phyloP scores from a whole-genome alignment of 1,284 basidiomycete genomes.

The Tilletia horrida region DNA sequence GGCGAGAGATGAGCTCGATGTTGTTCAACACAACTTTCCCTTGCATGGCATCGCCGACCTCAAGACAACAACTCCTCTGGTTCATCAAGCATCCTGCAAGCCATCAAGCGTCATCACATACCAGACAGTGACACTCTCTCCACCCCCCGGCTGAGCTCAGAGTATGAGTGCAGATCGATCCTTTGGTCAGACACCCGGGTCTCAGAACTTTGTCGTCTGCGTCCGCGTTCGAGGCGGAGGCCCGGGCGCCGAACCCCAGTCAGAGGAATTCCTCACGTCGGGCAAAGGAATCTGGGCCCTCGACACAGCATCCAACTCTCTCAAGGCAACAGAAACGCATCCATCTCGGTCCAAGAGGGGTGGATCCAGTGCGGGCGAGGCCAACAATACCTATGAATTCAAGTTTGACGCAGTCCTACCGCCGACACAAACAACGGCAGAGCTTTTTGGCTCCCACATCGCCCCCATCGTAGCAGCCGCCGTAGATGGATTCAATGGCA shows the following conservation, averaged over 20 bases:
- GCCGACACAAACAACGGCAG: conserved; percentile 30
- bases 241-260: background rate
- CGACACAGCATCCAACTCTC: conserved; percentile 32
- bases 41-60: too few relatives aligned
- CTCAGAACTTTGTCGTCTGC: conserved; percentile 52
- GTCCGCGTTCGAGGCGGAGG: conserved; percentile 42
- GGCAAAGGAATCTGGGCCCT: conserved; percentile 36
- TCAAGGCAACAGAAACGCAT: conserved; percentile 48
- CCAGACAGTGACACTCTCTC: too few relatives aligned
- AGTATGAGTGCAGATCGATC: conserved; percentile 10
- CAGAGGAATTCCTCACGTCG: background rate
- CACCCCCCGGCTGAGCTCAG: too few relatives aligned
- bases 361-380: conserved; percentile 27
- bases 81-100: too few relatives aligned
- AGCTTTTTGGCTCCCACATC: conserved; percentile 58
- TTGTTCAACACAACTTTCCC: too few relatives aligned
- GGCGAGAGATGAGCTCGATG: too few relatives aligned
- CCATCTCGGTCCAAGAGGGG: conserved; percentile 48
- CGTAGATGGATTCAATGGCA: conserved; percentile 94
- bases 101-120: too few relatives aligned
- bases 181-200: background rate
- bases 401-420: conserved; percentile 47
- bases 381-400: conserved; percentile 42
- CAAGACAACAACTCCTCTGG: too few relatives aligned
- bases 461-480: conserved; percentile 65